Percentiles rank a stretch among this genome's conserved stretches.
Evolutionary conservation across 176 grass and related monocot genomes (phyloP).

Genomic region (Triticum monococcum): DNA sequence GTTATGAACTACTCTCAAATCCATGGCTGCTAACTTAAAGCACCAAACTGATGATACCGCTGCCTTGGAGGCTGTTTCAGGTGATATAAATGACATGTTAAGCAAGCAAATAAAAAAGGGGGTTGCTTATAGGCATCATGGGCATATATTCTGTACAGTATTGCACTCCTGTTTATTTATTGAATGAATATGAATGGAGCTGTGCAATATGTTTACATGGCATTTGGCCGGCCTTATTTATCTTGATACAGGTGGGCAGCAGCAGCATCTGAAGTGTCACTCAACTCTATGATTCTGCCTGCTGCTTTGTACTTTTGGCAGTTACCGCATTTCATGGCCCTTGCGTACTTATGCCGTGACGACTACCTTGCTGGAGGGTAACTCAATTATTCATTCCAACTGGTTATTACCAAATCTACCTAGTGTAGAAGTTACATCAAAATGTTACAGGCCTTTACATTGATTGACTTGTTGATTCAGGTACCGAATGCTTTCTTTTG

Average conservation of each 20-base stretch:
- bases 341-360: slow-evolving; percentile 80
- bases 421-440: not conserved
- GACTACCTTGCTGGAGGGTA: slow-evolving; percentile 97
- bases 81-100: too few species aligned
- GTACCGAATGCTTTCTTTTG: slow-evolving; percentile 75
- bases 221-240: not conserved
- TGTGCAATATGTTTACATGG: slow-evolving; percentile 4
- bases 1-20: not conserved
- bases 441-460: not conserved
- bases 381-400: slow-evolving; percentile 5
- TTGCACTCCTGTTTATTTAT: not conserved
- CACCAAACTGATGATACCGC: too few species aligned
- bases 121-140: not conserved
- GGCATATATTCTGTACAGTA: not conserved
- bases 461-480: slow-evolving; percentile 40
- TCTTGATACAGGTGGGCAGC: slow-evolving; percentile 65
- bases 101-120: too few species aligned
- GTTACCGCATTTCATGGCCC: slow-evolving; percentile 97
- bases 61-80: too few species aligned
- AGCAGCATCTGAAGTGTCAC: slow-evolving; percentile 74
- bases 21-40: too few species aligned
- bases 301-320: slow-evolving; percentile 94
- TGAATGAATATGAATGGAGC: not conserved
- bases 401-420: not conserved
- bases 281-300: slow-evolving; percentile 89